Base-by-base conservation (phyloP, 352 stramenopile species). In the Phytophthora pseudosyringae region DNA sequence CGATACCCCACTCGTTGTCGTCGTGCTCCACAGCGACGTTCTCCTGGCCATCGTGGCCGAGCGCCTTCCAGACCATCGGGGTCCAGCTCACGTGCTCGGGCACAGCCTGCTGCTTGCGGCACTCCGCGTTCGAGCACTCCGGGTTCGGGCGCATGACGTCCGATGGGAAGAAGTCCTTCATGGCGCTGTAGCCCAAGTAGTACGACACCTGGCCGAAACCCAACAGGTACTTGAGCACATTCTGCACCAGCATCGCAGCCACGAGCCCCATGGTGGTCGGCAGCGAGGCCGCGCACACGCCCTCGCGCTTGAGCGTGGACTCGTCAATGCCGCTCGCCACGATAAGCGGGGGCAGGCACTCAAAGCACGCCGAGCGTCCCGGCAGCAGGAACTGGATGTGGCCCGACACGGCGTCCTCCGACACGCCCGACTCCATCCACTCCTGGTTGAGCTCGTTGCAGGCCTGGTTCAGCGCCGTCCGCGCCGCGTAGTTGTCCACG, bases 371-470 rank as follows among this genome's bases (percentile, higher is more conserved):
- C 12, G 88, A 95, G 50, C 88, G 79, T 13, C 90, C 90, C 0
- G 90, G 90, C 28, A 96, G 62, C 32, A 97, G 59, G 46, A 93
- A 86, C 62, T 97, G 90, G 57, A 97, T 97, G 65, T 97, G 90
- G 18, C 90, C 90, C 28, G 88, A 96, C 25, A 97, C 83, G 4
- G 90, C 90, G 59, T 96, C 88, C 54, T 97, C 90, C n/a, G 85
- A 94, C 49, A 97, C 90, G 5, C 90, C 90, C 49, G 84, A 95
- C 72, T 97, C 90, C 88, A 97, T 96, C 90, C 90, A 97, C 25
- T 74, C 71, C 58, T 93, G 83, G 56, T 93, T 88, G 16, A 93
- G 73, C 67, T 96, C 87, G 46, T 92, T 96, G 62, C 90, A 96
- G 41, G 88, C 89, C 60, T 94, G 81, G 61, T 97, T 97, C 45